A percentile compares a stretch with the other conserved stretches of the same genome.
These are phyloP conservation scores for Ormosia semicastrata DNA, from an alignment of 306 rosid species.

Conservation along the genomic window DNA sequence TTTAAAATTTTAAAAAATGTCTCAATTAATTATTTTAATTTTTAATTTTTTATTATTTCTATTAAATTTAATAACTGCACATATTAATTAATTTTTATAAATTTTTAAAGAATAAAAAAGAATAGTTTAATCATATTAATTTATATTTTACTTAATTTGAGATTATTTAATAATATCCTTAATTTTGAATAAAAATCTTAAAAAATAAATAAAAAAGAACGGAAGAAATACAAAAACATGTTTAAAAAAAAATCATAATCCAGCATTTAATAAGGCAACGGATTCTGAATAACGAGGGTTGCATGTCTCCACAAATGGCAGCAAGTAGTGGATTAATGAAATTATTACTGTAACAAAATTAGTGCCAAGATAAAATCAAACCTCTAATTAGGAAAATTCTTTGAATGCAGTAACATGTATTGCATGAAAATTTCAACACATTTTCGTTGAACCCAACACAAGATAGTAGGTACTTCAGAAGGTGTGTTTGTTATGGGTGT, in stretches of 20 bases:
- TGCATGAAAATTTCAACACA: slow-evolving; percentile 3
- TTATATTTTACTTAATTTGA: too few species aligned
- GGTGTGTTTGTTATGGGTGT: background rate
- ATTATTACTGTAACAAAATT: too few species aligned
- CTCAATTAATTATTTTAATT: too few species aligned
- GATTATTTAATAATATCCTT: too few species aligned
- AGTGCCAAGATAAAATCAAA: background rate
- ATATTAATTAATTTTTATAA: too few species aligned
- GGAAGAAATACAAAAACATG: background rate
- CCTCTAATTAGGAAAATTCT: background rate
- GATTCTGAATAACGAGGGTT: background rate
- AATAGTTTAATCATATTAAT: too few species aligned
- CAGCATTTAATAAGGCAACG: background rate
- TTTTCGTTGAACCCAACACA: background rate
- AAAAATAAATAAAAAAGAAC: too few species aligned
- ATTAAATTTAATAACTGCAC: too few species aligned
- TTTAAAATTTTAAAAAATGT: too few species aligned
- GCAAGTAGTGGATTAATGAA: background rate
- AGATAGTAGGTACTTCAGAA: background rate
- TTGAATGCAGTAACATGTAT: background rate
- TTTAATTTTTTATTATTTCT: too few species aligned
- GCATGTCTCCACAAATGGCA: background rate
- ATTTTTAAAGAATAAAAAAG: too few species aligned
- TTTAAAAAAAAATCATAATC: background rate
- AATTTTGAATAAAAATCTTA: too few species aligned